Evolutionary conservation across 2,329 filamentous ascomycete genomes (phyloP).

Genomic region (Penicillium crustosum): DNA sequence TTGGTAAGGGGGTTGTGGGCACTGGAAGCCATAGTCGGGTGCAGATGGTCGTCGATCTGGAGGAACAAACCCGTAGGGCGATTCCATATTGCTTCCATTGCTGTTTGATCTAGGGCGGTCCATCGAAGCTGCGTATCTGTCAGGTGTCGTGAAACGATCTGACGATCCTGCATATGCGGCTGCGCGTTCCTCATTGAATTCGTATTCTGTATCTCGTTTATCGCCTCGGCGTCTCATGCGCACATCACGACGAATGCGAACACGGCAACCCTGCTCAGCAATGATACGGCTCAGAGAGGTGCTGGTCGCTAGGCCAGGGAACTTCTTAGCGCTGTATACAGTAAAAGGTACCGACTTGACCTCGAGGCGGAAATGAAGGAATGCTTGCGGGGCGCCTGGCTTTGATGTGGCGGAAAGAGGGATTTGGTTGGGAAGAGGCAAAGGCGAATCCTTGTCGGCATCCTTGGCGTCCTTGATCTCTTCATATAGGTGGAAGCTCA

Average conservation of each 20-base stretch:
- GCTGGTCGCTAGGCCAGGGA: constrained; percentile 88
- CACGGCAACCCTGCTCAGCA: constrained; percentile 93
- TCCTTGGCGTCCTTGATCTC: constrained; percentile 85
- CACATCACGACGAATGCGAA: constrained; percentile 90
- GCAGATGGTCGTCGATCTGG: constrained; percentile 52
- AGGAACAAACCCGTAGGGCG: constrained; percentile 42
- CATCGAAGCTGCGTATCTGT: constrained; percentile 48
- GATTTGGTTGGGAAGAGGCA: constrained; percentile 41
- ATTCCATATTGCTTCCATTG: constrained; percentile 55
- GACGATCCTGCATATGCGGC: constrained; percentile 44
- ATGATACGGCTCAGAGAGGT: constrained; percentile 86
- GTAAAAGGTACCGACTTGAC: constrained; percentile 84
- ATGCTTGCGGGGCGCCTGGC: constrained; percentile 51
- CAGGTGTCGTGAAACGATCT: constrained; percentile 53
- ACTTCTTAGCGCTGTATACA: constrained; percentile 97
- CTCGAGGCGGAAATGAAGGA: constrained; percentile 82
- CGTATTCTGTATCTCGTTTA: constrained; percentile 66
- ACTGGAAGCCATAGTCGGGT: constrained; percentile 45
- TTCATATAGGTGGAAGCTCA: constrained; percentile 92
- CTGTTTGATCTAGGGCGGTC: constrained; percentile 62
- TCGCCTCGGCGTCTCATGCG: constrained; percentile 82
- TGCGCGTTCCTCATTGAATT: constrained; percentile 59
- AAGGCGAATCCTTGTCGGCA: constrained; percentile 57
- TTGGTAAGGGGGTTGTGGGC: constrained; percentile 34
- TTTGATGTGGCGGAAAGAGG: constrained; percentile 34